Evolutionary conservation across 257 asterid genomes (phyloP), one percentile per base, ranked within the genome.

Genomic region (Avicennia marina): DNA sequence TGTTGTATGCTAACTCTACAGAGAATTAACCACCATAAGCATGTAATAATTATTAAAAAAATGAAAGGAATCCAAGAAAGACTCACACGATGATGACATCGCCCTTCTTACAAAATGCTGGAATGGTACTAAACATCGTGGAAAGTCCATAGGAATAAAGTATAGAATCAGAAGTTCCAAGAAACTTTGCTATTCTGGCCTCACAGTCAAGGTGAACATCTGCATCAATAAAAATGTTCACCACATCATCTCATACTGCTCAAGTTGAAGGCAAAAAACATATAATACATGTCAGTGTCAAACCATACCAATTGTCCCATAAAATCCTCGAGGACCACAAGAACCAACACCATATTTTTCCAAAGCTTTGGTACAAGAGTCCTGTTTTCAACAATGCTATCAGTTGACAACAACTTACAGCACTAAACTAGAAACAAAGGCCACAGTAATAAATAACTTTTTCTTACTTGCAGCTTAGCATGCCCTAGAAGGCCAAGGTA

Each of bases 321-420:
- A 91, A 67, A 91, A 91, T 61, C 95, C 95, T 70, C 96, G 98
- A 71, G 95, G 95, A 56, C 98, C 98, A 70, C 98, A 91, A 59
- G 98, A 91, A 50, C 98, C 98, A 56, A 91, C 98, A 67, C 98
- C 98, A 65, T 91, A 91, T 81, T 91, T 91, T 77, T 88, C 98
- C 78, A 91, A 69, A 45, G 98, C 84, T 72, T 65, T 80, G 59
- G 90, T 88, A 66, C 98, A 88, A 7, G 98, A 76, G 17, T 88
- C 94, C 98, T 91, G 89, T 68, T 38, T 29, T 67, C 12, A 64
- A 34, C 61, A 60, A 58, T 11, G 46, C 19, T 49, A 64, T 74
- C 34, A 62, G 54, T 60, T 45, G 56, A 49, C 46, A 66, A 31
- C 41, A 20, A 65, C 4, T 5, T 29, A 38, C 34, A 62, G 25